Percentiles rank a stretch among this genome's conserved stretches.
phyloP scores from a whole-genome alignment of 2,329 filamentous ascomycete species.

The Penicillium aurantiogriseum region DNA sequence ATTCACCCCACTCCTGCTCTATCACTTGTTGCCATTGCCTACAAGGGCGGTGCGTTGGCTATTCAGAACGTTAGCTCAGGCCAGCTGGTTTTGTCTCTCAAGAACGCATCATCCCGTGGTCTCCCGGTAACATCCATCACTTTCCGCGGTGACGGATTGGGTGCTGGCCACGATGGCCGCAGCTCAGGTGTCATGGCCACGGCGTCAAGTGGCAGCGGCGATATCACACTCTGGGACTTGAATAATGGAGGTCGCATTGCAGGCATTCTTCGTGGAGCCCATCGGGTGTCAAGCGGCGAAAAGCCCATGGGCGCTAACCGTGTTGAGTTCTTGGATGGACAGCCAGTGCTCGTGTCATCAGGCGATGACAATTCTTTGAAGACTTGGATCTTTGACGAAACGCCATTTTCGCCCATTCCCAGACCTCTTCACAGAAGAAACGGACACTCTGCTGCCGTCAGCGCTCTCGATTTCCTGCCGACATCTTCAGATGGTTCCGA shows the following conservation, averaged over 20 bases:
- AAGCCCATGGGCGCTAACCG: conserved; percentile 75
- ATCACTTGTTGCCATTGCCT: conserved; percentile 83
- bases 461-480: conserved; percentile 78
- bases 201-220: conserved; percentile 72
- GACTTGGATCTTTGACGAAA: conserved; percentile 94
- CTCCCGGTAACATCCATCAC: conserved; percentile 73
- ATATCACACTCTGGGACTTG: conserved; percentile 94
- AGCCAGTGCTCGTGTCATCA: conserved; percentile 85
- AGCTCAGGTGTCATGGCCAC: conserved; percentile 93
- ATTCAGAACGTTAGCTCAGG: conserved; percentile 82
- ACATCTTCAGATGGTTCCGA: conserved; percentile 87
- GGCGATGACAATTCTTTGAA: conserved; percentile 91
- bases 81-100: conserved; percentile 67
- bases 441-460: conserved; percentile 85
- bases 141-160: conserved; percentile 84
- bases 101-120: conserved; percentile 62
- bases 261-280: conserved; percentile 82
- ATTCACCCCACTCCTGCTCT: conserved; percentile 80
- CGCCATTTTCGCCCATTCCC: conserved; percentile 82
- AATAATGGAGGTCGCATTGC: conserved; percentile 84
- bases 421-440: conserved; percentile 80
- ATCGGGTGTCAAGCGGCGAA: conserved; percentile 60
- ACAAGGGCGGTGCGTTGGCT: conserved; percentile 72
- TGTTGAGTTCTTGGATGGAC: conserved; percentile 83
- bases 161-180: conserved; percentile 82